Base-by-base conservation (phyloP, 176 grass and related monocot species). In the Carex pumila region DNA sequence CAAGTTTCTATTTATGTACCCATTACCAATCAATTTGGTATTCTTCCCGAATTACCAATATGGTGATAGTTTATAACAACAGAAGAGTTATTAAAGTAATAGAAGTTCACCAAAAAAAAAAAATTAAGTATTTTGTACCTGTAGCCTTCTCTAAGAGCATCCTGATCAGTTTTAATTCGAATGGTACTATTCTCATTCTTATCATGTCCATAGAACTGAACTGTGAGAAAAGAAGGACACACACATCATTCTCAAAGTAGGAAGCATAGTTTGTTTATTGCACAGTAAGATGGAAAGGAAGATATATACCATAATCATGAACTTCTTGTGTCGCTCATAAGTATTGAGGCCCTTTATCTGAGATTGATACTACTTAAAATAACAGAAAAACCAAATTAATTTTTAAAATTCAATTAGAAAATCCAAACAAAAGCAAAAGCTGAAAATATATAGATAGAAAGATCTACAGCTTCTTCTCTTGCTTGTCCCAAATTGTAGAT, bases 141-240 rank as follows among this genome's bases (percentile, higher is more conserved):
- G 85, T 97, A 91, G 85, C 90, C 95, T 94, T 97, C 92, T 91
- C 90, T 88, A 85, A 97, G 43, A 25, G 92, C 92, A 88, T 94
- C 92, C 76, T 90, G 90, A 83, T 97, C 92, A 79, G 94, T 97
- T 88, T 90, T 97, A 56, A 97, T 87, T 9, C 78, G 85, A 62
- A 84, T 79, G 84, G 79, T 62, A 87, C 22, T 53, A 52, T 87
- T 84, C 58, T 15, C 61, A 85, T 77, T 77, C 83, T 88, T 91
- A 58, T 1, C 79, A 65, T 89, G 79, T 65, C 90, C 90, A 87
- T 94, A 94, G 90, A 91, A 97, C 63, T 97, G 87, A 92, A 87
- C 92, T 97, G 90, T 81, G 65, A 7, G 65, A 72, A 82, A 47
- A n/a, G 63, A 3, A 58, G 14, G 13, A 19, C 1, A 78, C 41